Conservation (phyloP, 352 stramenopile genomes). For the Globisporangium uncinulatum region DNA sequence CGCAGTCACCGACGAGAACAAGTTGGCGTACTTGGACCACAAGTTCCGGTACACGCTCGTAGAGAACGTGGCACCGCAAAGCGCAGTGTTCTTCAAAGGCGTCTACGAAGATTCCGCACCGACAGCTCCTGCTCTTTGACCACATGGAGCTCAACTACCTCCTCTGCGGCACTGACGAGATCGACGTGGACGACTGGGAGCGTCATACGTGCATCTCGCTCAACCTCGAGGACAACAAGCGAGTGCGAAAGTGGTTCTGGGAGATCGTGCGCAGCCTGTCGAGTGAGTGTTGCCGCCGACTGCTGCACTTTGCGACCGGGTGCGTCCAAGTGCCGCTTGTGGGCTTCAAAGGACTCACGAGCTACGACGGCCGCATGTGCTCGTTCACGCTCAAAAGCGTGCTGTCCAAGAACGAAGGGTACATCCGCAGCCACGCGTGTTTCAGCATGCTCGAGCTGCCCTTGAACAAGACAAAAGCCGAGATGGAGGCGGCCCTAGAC, state of each 20-base stretch:
- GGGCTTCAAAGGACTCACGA: conserved; percentile 67
- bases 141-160: conserved; percentile 13
- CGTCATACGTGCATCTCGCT: neutral
- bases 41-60: conserved; percentile 90
- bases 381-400: conserved; percentile 71
- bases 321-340: conserved; percentile 70
- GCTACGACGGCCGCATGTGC: conserved; percentile 72
- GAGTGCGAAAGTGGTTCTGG: conserved; percentile 24
- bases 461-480: conserved; percentile 80
- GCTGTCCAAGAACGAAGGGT: conserved; percentile 33
- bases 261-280: conserved; percentile 87
- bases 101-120: conserved; percentile 88
- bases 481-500: conserved; percentile 63
- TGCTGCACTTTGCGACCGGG: conserved; percentile 80
- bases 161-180: too few relatives aligned
- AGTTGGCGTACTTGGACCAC: conserved; percentile 84
- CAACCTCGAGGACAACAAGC: conserved; percentile 7
- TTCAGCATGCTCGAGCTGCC: conserved; percentile 92
- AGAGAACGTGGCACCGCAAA: conserved; percentile 74
- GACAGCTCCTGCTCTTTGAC: conserved; percentile 95
- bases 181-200: too few relatives aligned
- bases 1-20: conserved; percentile 89
- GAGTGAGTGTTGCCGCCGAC: conserved; percentile 59
- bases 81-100: conserved; percentile 79
- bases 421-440: conserved; percentile 70